Evolutionary conservation across 306 rosid genomes (phyloP).

Genomic region (Lathyrus oleraceus): DNA sequence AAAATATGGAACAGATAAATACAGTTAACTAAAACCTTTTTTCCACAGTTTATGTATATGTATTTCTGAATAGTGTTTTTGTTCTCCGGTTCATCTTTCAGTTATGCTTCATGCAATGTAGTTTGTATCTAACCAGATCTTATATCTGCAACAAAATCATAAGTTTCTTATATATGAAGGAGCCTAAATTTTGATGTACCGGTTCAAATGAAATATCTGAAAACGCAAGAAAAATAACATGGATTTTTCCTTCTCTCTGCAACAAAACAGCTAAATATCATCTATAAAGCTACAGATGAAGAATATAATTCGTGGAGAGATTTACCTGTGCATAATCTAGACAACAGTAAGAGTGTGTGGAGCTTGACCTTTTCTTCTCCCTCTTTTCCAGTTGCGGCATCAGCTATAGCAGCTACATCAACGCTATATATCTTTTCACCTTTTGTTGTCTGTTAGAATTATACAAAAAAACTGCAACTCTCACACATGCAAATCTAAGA

Average conservation of each 20-base stretch:
- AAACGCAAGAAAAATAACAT: slow-evolving; percentile 26
- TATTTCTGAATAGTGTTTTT: slow-evolving; percentile 91
- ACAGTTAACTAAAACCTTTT: slow-evolving; percentile 59
- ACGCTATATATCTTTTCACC: slow-evolving; percentile 91
- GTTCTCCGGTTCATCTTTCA: slow-evolving; percentile 98
- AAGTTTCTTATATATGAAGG: slow-evolving; percentile 32
- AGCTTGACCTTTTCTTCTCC: slow-evolving; percentile 92
- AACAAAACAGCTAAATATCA: slow-evolving; percentile 31
- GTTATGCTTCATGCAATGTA: slow-evolving; percentile 92
- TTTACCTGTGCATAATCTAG: slow-evolving; percentile 73
- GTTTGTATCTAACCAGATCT: slow-evolving; percentile 90
- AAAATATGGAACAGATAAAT: slow-evolving; percentile 1
- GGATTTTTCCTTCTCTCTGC: slow-evolving; percentile 25
- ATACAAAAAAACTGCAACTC: background rate
- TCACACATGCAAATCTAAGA: background rate
- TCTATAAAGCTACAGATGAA: slow-evolving; percentile 1
- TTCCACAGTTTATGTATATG: slow-evolving; percentile 78
- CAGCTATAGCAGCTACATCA: slow-evolving; percentile 88
- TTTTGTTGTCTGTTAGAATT: slow-evolving; percentile 66
- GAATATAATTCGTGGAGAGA: slow-evolving; percentile 33
- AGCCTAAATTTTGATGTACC: slow-evolving; percentile 33
- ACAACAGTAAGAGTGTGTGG: slow-evolving; percentile 92
- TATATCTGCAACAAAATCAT: slow-evolving; percentile 61
- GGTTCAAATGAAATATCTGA: slow-evolving; percentile 22
- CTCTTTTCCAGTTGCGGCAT: slow-evolving; percentile 62